Conservation (phyloP, 441 rosid genomes). For the Populus hybrid region DNA sequence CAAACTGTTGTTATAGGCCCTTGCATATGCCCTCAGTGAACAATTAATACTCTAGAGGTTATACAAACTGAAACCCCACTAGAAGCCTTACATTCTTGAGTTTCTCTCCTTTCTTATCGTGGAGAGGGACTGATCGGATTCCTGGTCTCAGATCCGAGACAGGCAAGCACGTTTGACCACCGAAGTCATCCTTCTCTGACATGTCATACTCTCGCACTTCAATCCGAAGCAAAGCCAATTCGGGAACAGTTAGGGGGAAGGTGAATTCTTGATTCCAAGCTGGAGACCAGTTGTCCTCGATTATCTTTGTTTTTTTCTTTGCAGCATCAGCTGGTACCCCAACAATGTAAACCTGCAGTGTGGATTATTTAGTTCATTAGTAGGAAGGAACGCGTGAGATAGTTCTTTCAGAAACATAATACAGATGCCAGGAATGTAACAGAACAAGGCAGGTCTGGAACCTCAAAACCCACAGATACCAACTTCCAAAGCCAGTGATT, state of each 20-base stretch:
- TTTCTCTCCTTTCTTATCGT: slow-evolving; percentile 50
- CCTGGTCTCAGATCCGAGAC: slow-evolving; percentile 68
- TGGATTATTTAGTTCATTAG: background rate
- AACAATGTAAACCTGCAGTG: slow-evolving; percentile 62
- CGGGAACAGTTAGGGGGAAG: slow-evolving; percentile 79
- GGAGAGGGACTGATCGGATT: slow-evolving; percentile 61
- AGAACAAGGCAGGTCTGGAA: background rate
- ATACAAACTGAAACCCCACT: slow-evolving; percentile 59
- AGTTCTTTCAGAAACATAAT: background rate
- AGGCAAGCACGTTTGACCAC: slow-evolving; percentile 77
- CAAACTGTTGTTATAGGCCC: background rate
- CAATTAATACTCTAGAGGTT: slow-evolving; percentile 4
- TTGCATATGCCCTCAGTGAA: background rate
- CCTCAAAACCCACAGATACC: background rate
- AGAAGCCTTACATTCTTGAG: slow-evolving; percentile 67
- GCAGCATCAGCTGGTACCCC: slow-evolving; percentile 65
- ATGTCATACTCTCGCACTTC: slow-evolving; percentile 74
- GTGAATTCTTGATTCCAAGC: slow-evolving; percentile 66
- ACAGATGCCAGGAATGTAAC: background rate
- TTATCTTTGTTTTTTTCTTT: slow-evolving; percentile 53
- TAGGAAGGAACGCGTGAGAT: background rate
- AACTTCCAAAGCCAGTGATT: background rate
- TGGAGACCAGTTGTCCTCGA: slow-evolving; percentile 72
- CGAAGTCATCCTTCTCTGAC: slow-evolving; percentile 80
- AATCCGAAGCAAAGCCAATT: slow-evolving; percentile 64